Evolutionary conservation across 2,329 filamentous ascomycete species (phyloP).

Genomic region (Penicillium sp.): DNA sequence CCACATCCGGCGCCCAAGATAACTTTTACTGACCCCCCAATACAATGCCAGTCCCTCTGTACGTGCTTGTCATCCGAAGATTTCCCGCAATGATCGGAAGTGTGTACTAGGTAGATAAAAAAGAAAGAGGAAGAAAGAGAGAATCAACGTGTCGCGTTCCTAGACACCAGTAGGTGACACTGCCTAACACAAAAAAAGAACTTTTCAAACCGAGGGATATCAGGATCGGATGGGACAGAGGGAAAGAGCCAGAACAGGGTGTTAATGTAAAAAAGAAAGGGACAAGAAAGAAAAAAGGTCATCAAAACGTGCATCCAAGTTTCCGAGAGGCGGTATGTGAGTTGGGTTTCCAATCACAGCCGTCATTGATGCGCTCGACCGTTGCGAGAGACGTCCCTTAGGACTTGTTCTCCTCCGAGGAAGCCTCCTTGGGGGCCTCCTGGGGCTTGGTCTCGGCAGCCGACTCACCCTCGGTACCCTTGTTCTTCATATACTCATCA

Average conservation of each 20-base stretch:
- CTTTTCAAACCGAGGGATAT: constrained; percentile 47
- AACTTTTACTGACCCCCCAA: constrained; percentile 22
- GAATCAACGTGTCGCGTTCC: constrained; percentile 32
- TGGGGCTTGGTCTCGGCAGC: constrained; percentile 47
- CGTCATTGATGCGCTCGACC: constrained; percentile 14
- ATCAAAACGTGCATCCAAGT: constrained; percentile 39
- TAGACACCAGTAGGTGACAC: constrained; percentile 34
- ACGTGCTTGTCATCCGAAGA: neutral
- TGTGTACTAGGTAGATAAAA: constrained; percentile 12
- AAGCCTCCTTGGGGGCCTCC: constrained; percentile 46
- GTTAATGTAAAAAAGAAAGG: constrained; percentile 26
- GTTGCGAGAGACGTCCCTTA: constrained; percentile 31
- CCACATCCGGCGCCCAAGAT: constrained; percentile 18
- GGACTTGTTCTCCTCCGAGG: constrained; percentile 43
- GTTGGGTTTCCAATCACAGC: constrained; percentile 5
- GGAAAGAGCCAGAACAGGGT: constrained; percentile 22
- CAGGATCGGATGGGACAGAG: constrained; percentile 34
- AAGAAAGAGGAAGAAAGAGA: constrained; percentile 9
- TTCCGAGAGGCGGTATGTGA: constrained; percentile 25
- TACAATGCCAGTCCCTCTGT: neutral
- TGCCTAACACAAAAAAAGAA: constrained; percentile 36
- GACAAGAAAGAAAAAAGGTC: constrained; percentile 32
- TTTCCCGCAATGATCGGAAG: neutral
- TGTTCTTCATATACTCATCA: constrained; percentile 96
- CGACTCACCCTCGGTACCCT: constrained; percentile 51